Evolutionary conservation across 2,329 filamentous ascomycete species (phyloP).

Genomic region (Coniosporium tulheliwenetii): DNA sequence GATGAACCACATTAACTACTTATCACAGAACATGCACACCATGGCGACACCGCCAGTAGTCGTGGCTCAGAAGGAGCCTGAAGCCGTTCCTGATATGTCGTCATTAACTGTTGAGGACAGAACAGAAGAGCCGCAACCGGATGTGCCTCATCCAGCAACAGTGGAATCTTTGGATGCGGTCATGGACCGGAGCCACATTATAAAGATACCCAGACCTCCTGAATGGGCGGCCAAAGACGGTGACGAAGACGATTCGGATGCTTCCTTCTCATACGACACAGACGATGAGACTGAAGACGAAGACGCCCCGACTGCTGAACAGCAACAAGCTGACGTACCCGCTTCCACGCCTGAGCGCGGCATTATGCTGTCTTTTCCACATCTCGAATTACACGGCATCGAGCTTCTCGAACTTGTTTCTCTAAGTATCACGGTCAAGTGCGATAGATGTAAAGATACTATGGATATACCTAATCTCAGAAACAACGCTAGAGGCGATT

Average conservation of each 20-base stretch:
- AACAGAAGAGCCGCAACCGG: slow-evolving; percentile 9
- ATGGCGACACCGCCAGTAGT: slow-evolving; percentile 33
- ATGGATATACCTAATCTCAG: slow-evolving; percentile 55
- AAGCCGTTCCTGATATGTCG: slow-evolving; percentile 2
- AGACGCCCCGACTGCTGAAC: slow-evolving; percentile 19
- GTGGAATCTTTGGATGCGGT: not conserved
- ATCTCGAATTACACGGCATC: slow-evolving; percentile 59
- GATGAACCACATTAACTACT: slow-evolving; percentile 60
- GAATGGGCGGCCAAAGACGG: slow-evolving; percentile 45
- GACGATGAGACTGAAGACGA: slow-evolving; percentile 33
- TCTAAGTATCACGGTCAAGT: slow-evolving; percentile 59
- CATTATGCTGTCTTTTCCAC: slow-evolving; percentile 65
- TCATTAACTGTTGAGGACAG: slow-evolving; percentile 8
- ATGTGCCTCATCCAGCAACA: not conserved
- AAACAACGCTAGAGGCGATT: slow-evolving; percentile 29
- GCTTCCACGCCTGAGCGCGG: slow-evolving; percentile 43
- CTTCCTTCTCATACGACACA: slow-evolving; percentile 28
- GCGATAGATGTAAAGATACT: slow-evolving; percentile 59
- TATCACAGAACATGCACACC: slow-evolving; percentile 53
- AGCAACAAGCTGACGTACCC: slow-evolving; percentile 16
- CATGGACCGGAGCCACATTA: slow-evolving; percentile 45
- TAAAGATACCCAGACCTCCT: slow-evolving; percentile 58
- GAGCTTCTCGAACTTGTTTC: slow-evolving; percentile 56
- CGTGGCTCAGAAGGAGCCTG: slow-evolving; percentile 3
- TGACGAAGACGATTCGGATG: slow-evolving; percentile 19